Evolutionary conservation across 2,329 filamentous ascomycete genomes (phyloP).

Genomic region (Hypoxylon sp.): DNA sequence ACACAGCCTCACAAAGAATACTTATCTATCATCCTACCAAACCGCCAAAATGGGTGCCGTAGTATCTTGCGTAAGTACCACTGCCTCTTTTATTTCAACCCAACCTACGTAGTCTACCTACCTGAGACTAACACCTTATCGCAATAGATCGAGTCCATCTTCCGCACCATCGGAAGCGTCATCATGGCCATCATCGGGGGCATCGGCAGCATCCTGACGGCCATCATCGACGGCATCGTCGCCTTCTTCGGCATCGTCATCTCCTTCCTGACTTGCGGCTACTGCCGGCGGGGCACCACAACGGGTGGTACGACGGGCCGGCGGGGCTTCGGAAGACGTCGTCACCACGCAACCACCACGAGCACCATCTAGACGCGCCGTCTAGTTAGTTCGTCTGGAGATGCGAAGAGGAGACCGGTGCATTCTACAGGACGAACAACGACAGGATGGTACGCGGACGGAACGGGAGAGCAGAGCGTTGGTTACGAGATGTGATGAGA

Average conservation of each 20-base stretch:
- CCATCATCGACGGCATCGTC: slow-evolving; percentile 76
- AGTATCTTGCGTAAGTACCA: slow-evolving; percentile 79
- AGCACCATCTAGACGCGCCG: slow-evolving; percentile 49
- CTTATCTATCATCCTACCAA: slow-evolving; percentile 26
- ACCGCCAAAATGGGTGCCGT: slow-evolving; percentile 80
- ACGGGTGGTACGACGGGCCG: slow-evolving; percentile 30
- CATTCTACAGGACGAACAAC: not conserved
- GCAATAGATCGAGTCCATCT: slow-evolving; percentile 67
- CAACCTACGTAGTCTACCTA: not conserved
- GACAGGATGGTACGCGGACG: not conserved
- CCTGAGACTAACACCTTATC: slow-evolving; percentile 4
- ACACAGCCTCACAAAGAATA: slow-evolving; percentile 16
- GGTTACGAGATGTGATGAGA: not conserved
- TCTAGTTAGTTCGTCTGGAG: not conserved
- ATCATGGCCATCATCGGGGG: slow-evolving; percentile 77
- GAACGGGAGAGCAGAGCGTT: not conserved
- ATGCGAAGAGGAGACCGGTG: slow-evolving; percentile 11
- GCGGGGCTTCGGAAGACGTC: slow-evolving; percentile 37
- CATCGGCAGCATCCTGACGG: slow-evolving; percentile 72
- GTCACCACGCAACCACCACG: slow-evolving; percentile 49
- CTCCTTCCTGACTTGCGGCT: slow-evolving; percentile 71
- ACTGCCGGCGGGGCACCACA: slow-evolving; percentile 51
- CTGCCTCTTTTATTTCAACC: not conserved
- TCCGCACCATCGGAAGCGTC: slow-evolving; percentile 73
- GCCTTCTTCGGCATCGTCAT: slow-evolving; percentile 75